phyloP scores from a whole-genome alignment of 179 eudicot genomes.

The Vitellaria paradoxa region DNA sequence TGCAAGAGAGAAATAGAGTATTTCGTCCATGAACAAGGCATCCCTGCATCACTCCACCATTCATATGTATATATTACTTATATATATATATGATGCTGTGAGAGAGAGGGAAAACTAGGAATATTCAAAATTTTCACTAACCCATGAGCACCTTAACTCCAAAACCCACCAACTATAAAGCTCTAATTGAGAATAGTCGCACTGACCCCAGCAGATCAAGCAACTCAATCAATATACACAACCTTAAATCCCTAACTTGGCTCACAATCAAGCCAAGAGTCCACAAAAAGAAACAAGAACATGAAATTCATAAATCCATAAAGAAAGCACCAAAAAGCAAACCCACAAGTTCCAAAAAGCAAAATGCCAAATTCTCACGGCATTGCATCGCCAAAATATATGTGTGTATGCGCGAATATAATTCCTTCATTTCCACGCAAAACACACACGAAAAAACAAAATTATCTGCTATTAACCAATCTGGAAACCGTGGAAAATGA shows the following conservation, averaged over 20 bases:
- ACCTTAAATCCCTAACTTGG: conserved; percentile 11
- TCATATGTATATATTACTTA: background rate
- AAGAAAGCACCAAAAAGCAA: background rate
- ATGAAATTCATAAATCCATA: background rate
- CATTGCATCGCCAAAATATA: background rate
- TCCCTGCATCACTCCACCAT: too few species aligned
- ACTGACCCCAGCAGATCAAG: conserved; percentile 8
- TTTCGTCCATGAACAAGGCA: background rate
- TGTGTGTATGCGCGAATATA: background rate
- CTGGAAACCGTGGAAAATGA: background rate
- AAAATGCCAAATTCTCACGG: conserved; percentile 6
- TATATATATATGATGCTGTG: background rate
- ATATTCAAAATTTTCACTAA: background rate
- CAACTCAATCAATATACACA: background rate
- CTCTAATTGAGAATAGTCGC: background rate
- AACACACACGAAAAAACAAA: background rate
- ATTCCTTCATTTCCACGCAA: conserved; percentile 14
- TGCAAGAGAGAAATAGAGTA: conserved; percentile 1
- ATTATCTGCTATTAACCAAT: background rate
- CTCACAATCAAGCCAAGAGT: conserved; percentile 16
- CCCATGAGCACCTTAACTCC: background rate
- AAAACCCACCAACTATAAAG: background rate
- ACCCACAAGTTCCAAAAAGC: conserved; percentile 15
- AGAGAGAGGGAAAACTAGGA: background rate
- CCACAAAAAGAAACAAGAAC: background rate